Evolutionary conservation across 345 rosid genomes (phyloP).

Genomic region (Stellera chamaejasme): DNA sequence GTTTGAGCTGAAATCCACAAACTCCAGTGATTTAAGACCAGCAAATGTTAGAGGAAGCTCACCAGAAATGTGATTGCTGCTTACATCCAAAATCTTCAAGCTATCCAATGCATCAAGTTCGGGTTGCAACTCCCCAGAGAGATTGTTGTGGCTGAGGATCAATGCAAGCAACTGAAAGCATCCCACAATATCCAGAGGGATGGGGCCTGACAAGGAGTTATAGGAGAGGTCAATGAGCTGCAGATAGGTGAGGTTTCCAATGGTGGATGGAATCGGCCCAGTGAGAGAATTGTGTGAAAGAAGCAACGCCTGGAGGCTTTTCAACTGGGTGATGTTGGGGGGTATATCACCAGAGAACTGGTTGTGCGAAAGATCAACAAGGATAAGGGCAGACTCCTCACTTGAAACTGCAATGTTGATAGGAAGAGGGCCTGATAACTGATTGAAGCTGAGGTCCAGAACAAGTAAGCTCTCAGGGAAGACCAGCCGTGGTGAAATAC

Average conservation of each 20-base stretch:
- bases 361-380: conserved; percentile 78
- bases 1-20: conserved; percentile 82
- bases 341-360: conserved; percentile 71
- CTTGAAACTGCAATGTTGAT: conserved; percentile 47
- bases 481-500: conserved; percentile 61
- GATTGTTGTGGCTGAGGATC: conserved; percentile 64
- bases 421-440: conserved; percentile 64
- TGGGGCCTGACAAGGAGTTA: conserved; percentile 66
- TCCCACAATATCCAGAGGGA: conserved; percentile 77
- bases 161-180: conserved; percentile 84
- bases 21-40: conserved; percentile 72
- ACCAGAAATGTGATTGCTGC: conserved; percentile 73
- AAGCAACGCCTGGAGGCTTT: conserved; percentile 68
- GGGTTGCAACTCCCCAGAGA: conserved; percentile 76
- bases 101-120: conserved; percentile 88
- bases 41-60: conserved; percentile 90
- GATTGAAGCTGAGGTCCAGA: conserved; percentile 78
- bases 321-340: conserved; percentile 61
- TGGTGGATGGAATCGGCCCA: conserved; percentile 71
- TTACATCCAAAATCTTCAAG: conserved; percentile 69
- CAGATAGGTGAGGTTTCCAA: conserved; percentile 84
- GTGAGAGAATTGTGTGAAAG: conserved; percentile 77
- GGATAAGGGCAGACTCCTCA: conserved; percentile 68
- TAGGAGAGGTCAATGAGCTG: conserved; percentile 77
- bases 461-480: conserved; percentile 65